phyloP scores from a whole-genome alignment of 306 rosid genomes.

The Senna tora region DNA sequence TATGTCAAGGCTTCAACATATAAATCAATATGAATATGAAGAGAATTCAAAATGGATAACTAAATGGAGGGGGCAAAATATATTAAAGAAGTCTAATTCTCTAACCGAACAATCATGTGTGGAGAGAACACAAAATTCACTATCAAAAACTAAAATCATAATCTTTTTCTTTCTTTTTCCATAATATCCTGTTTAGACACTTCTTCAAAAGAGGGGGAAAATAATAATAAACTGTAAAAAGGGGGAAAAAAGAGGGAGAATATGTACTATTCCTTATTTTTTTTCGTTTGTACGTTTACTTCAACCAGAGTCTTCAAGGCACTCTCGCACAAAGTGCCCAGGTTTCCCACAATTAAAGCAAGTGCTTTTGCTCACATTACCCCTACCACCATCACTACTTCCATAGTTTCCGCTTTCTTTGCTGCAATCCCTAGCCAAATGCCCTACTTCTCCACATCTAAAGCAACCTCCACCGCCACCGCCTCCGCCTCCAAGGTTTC shows the following conservation, averaged over 20 bases:
- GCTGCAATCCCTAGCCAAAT: conserved; percentile 74
- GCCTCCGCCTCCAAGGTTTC: conserved; percentile 2
- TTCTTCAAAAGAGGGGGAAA: too few species aligned
- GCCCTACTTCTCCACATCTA: conserved; percentile 70
- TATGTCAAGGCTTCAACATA: not conserved
- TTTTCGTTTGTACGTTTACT: not conserved
- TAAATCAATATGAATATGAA: too few species aligned
- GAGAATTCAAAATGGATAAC: too few species aligned
- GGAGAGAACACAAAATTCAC: conserved; percentile 43
- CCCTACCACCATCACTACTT: conserved; percentile 35
- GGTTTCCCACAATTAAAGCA: conserved; percentile 81
- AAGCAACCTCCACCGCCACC: conserved; percentile 48
- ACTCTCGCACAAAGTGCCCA: conserved; percentile 81
- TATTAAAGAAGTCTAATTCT: conserved; percentile 21
- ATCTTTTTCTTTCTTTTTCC: not conserved
- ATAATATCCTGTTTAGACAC: conserved; percentile 35
- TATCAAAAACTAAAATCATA: conserved; percentile 28
- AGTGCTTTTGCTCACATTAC: conserved; percentile 29
- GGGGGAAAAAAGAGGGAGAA: conserved; percentile 34
- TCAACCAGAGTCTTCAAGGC: conserved; percentile 53
- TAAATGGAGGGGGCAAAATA: not conserved
- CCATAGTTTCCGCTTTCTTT: conserved; percentile 44
- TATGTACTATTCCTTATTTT: conserved; percentile 69
- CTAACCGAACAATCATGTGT: conserved; percentile 40
- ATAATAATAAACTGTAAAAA: not conserved